A percentile compares a stretch with the other conserved stretches of the same genome.
Evolutionary conservation across 139 green algal species (phyloP).

Genomic region (Tetradesmus obliquus): DNA sequence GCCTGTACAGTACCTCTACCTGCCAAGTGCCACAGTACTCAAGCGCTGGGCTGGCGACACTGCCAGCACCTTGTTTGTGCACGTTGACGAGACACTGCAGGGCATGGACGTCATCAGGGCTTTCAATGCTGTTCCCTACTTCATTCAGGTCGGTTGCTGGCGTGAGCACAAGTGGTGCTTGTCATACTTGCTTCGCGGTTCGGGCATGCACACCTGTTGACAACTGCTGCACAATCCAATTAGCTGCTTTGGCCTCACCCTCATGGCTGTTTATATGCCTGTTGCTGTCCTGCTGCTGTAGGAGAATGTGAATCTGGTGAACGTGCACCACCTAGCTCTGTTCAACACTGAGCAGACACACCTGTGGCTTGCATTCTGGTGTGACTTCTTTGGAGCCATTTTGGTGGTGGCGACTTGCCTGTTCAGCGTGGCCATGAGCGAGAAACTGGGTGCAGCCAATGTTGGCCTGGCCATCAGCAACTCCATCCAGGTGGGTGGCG

Average conservation of each 20-base stretch:
- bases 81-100: conserved; percentile 73
- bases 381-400: conserved; percentile 73
- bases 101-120: conserved; percentile 77
- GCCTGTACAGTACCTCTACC: conserved; percentile 61
- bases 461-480: conserved; percentile 77
- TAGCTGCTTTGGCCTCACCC: too few relatives aligned
- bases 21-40: conserved; percentile 71
- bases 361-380: conserved; percentile 80
- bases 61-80: conserved; percentile 61
- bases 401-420: conserved; percentile 70
- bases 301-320: conserved; percentile 55
- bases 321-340: conserved; percentile 67
- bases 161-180: not conserved
- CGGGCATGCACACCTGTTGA: too few relatives aligned
- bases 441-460: conserved; percentile 55
- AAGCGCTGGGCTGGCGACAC: conserved; percentile 74
- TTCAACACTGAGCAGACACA: conserved; percentile 77
- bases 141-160: conserved; percentile 56
- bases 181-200: too few relatives aligned
- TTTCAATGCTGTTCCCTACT: conserved; percentile 71
- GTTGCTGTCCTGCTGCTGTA: not conserved
- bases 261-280: not conserved
- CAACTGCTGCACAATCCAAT: too few relatives aligned
- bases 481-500: conserved; percentile 66
- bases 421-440: conserved; percentile 60